These are phyloP conservation scores for Trichocomaceae sp. DNA, from an alignment of 2,329 filamentous ascomycete species.

Conservation along the genomic window DNA sequence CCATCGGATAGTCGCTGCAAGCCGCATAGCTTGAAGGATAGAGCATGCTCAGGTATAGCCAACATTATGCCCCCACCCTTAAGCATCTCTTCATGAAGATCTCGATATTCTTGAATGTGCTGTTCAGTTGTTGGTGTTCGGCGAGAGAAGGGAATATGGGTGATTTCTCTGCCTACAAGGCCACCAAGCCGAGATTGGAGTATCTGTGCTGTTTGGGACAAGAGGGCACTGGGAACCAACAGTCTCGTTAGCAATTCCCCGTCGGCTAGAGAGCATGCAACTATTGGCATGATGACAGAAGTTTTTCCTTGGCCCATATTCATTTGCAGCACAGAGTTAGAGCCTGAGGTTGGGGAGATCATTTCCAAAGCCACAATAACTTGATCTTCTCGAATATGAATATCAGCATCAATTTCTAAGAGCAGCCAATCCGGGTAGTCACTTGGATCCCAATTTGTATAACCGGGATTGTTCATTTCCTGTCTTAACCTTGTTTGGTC, in stretches of 20 bases:
- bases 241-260: slow-evolving; percentile 47
- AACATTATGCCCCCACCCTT: slow-evolving; percentile 50
- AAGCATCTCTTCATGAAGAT: slow-evolving; percentile 40
- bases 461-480: slow-evolving; percentile 45
- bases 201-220: slow-evolving; percentile 55
- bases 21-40: slow-evolving; percentile 60
- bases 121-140: slow-evolving; percentile 29
- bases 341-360: slow-evolving; percentile 45
- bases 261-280: slow-evolving; percentile 51
- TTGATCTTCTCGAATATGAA: slow-evolving; percentile 57
- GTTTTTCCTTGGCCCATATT: slow-evolving; percentile 66
- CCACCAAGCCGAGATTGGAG: slow-evolving; percentile 51
- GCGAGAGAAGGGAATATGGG: slow-evolving; percentile 55
- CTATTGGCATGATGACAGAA: slow-evolving; percentile 62
- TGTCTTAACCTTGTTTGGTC: slow-evolving; percentile 31
- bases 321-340: slow-evolving; percentile 58
- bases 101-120: slow-evolving; percentile 27
- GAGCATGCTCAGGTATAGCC: slow-evolving; percentile 55
- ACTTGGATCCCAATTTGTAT: slow-evolving; percentile 52
- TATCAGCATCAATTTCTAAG: slow-evolving; percentile 58
- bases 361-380: slow-evolving; percentile 57
- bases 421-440: slow-evolving; percentile 58
- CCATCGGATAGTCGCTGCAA: slow-evolving; percentile 50
- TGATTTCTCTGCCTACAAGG: slow-evolving; percentile 49
- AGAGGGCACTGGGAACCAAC: slow-evolving; percentile 56